Base-by-base conservation (phyloP, 768 basidiomycete species). In the Leccinellum luteum region DNA sequence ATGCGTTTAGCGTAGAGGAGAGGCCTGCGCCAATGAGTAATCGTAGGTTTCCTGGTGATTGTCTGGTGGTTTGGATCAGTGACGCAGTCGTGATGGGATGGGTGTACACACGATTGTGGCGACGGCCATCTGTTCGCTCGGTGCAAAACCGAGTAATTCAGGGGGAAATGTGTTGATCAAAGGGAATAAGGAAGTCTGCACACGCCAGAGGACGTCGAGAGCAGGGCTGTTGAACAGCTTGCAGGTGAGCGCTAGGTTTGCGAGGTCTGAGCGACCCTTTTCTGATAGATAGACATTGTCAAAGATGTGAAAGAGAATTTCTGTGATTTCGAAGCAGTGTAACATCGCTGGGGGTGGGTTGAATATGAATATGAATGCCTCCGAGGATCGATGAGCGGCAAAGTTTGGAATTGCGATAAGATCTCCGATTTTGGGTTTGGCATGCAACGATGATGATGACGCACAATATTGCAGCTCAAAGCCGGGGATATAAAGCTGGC, bases 201-300 rank as follows among this genome's bases (percentile, higher is more conserved):
- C 48, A 23, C 61, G 57, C 66, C 66, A 68, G 3, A 67, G 58
- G 4, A 68, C 53, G n/a, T 62, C 64, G 15, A 67, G 66, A 4
- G 66, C 66, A 8, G 60, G 58, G 3, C 44, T 55, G 28, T 41
- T 62, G 63, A 67, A 60, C 0, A 48, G 23, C 35, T 60, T 65
- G 57, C 66, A 66, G 2, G 63, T 60, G 2, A 34, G 57, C 2
- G 66, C 66, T 2, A 67, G 60, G 13, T 13, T 48, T 2, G 50
- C 54, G 27, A 67, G 63, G 45, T 62, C 65, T 3, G 54, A 7
- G 15, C 56, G 60, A 12, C 66, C 57, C 4, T 51, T 51, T 0
- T 21, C 0, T 1, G 52, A 49, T 17, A 56, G 6, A 32, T 54
- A 68, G 50, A 65, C 56, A 12, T 57, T 54, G 15, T 68, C 66